Base-by-base conservation (phyloP, 208 protist species). In the Blastocrithidia nonstop region DNA sequence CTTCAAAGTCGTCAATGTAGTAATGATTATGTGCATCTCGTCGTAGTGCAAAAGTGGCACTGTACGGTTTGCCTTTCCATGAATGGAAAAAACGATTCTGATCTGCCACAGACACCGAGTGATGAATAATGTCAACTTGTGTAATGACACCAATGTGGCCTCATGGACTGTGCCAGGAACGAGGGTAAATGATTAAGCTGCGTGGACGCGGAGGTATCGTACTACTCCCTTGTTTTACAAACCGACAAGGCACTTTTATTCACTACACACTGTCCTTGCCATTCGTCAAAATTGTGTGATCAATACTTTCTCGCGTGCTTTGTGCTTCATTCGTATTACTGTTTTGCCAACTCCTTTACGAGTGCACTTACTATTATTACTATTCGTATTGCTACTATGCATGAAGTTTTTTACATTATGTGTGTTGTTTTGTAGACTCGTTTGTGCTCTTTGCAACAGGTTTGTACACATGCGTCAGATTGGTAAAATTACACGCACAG, bases 141-240 rank as follows among this genome's bases (percentile, higher is more conserved):
- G 68, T 71, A 45, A 89, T 89, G 50, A 89, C 74, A 13, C 74
- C 80, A 54, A 89, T 79, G 57, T 89, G 80, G 0, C 80, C 80
- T 47, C 62, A 71, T 24, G 69, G 57, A 43, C 71, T 89, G 20
- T 66, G 55, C 26, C 20, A 57, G 32, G 51, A 69, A 29, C 68
- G 67, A 4, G 80, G 75, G 52, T 90, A 90, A 13, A 90, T 54
- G 54, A 90, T 85, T 11, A 90, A 64, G 45, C 61, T 75, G 35
- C 61, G 56, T 6, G 54, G 32, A 46, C 44, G 54, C 21, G 80
- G 75, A 4, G 75, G 74, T n/a, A n/a, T n/a, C 7, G 57, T 54
- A 17, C 7, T 16, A 16, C 57, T 53, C 26, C 79, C 79, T 36
- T 84, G 73, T 27, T 56, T 56, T 32, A 78, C 43, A 32, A 75